Evolutionary conservation across 441 rosid species (phyloP).

Genomic region (Macaranga tanarius): DNA sequence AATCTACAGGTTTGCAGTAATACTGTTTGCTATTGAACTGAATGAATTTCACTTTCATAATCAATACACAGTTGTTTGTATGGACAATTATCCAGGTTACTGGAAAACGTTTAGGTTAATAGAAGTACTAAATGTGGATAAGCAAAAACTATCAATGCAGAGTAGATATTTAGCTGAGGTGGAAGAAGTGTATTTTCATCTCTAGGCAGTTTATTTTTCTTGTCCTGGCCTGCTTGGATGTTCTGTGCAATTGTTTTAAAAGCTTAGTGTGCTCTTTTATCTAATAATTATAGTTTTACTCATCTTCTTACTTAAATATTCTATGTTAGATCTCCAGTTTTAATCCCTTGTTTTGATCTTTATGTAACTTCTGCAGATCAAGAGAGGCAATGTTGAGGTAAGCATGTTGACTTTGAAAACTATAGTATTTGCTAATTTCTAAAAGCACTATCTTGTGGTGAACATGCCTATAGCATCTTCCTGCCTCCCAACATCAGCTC

Average conservation of each 20-base stretch:
- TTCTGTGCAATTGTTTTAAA: background rate
- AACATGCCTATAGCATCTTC: background rate
- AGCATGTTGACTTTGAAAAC: constrained; percentile 18
- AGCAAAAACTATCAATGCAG: background rate
- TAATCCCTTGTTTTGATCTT: constrained; percentile 1
- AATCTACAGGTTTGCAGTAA: background rate
- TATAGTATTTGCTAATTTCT: background rate
- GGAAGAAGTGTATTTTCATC: background rate
- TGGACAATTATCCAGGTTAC: background rate
- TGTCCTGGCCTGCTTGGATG: background rate
- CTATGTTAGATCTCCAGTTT: background rate
- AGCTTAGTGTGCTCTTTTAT: background rate
- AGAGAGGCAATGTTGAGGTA: constrained; percentile 82
- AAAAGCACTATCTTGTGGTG: background rate
- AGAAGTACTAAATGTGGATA: background rate
- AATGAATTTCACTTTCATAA: background rate
- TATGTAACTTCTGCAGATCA: constrained; percentile 49
- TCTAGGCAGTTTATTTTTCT: background rate
- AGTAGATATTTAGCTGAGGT: background rate
- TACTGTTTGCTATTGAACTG: background rate
- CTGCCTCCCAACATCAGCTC: background rate
- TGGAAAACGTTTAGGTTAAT: background rate
- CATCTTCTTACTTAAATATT: background rate
- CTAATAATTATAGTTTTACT: background rate
- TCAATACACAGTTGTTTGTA: background rate